Conservation (phyloP, 1,139 yeast species). For the Protomyces arabidopsidicola region DNA sequence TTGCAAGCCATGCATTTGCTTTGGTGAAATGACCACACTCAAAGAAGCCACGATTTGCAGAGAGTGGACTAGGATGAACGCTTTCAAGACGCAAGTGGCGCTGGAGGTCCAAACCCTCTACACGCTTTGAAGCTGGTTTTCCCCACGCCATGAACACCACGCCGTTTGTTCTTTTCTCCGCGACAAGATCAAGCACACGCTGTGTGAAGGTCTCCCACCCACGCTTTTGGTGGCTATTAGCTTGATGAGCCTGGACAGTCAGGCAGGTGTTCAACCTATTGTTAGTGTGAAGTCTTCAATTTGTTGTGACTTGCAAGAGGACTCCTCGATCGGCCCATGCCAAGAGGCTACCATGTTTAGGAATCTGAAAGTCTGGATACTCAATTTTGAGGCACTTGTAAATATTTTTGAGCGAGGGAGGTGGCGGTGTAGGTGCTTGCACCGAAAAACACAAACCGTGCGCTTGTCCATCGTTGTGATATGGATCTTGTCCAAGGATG, state of each 20-base stretch:
- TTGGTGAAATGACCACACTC: slow-evolving; percentile 62
- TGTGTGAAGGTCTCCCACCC: slow-evolving; percentile 96
- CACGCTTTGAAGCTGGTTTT: slow-evolving; percentile 74
- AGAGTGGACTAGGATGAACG: slow-evolving; percentile 93
- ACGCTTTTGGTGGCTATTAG: slow-evolving; percentile 81
- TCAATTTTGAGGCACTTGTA: slow-evolving; percentile 71
- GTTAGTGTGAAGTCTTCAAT: background rate
- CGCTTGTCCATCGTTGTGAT: slow-evolving; percentile 87
- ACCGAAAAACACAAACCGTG: slow-evolving; percentile 96
- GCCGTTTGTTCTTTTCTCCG: slow-evolving; percentile 46
- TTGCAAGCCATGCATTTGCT: slow-evolving; percentile 70
- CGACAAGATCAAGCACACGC: slow-evolving; percentile 54
- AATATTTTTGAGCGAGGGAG: slow-evolving; percentile 86
- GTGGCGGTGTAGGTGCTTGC: slow-evolving; percentile 72
- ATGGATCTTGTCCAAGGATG: slow-evolving; percentile 93
- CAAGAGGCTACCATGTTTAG: slow-evolving; percentile 49
- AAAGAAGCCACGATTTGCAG: slow-evolving; percentile 82
- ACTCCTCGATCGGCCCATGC: slow-evolving; percentile 91
- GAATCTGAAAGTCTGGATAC: slow-evolving; percentile 58
- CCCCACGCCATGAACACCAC: slow-evolving; percentile 93
- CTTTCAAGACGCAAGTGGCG: slow-evolving; percentile 53
- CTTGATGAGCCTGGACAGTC: slow-evolving; percentile 89
- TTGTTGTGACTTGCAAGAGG: slow-evolving; percentile 44
- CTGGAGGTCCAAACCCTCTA: slow-evolving; percentile 44
- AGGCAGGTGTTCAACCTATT: slow-evolving; percentile 65